Percentiles rank a stretch among this genome's conserved stretches.
These are phyloP conservation scores for Delonix regia DNA, from an alignment of 306 rosid species.

Conservation along the genomic window DNA sequence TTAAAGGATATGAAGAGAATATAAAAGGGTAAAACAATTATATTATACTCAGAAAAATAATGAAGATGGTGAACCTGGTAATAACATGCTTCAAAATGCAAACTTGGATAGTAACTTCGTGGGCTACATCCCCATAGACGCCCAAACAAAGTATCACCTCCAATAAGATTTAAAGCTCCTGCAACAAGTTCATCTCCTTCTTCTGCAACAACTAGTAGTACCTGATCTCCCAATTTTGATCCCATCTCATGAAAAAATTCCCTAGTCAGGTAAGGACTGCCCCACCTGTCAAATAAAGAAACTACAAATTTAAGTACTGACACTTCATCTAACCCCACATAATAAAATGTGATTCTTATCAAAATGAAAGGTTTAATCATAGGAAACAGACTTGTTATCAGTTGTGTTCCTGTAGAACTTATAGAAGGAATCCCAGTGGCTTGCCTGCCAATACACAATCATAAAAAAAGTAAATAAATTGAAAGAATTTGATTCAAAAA, in stretches of 20 bases:
- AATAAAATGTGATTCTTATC: constrained; percentile 9
- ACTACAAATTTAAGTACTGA: constrained; percentile 30
- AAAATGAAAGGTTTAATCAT: constrained; percentile 16
- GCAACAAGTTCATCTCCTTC: constrained; percentile 87
- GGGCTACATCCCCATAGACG: constrained; percentile 94
- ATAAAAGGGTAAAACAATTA: constrained; percentile 4
- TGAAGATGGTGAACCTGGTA: constrained; percentile 68
- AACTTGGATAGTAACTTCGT: constrained; percentile 71
- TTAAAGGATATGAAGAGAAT: background rate
- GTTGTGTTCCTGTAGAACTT: constrained; percentile 84
- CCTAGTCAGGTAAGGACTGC: constrained; percentile 85
- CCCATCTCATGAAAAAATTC: constrained; percentile 87
- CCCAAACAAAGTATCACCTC: constrained; percentile 93
- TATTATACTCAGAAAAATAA: constrained; percentile 18
- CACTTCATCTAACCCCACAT: constrained; percentile 21
- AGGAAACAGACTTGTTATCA: constrained; percentile 75
- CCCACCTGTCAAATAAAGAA: constrained; percentile 70
- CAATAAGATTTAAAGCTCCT: constrained; percentile 93
- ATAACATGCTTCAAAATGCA: constrained; percentile 98
- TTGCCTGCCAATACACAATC: constrained; percentile 62
- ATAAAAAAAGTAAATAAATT: constrained; percentile 22
- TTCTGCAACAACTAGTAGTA: constrained; percentile 83
- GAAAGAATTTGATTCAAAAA: constrained; percentile 8
- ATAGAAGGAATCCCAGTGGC: constrained; percentile 93
- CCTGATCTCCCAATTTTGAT: constrained; percentile 86